phyloP scores from a whole-genome alignment of 352 stramenopile genomes.

The Globisporangium sylvaticum region DNA sequence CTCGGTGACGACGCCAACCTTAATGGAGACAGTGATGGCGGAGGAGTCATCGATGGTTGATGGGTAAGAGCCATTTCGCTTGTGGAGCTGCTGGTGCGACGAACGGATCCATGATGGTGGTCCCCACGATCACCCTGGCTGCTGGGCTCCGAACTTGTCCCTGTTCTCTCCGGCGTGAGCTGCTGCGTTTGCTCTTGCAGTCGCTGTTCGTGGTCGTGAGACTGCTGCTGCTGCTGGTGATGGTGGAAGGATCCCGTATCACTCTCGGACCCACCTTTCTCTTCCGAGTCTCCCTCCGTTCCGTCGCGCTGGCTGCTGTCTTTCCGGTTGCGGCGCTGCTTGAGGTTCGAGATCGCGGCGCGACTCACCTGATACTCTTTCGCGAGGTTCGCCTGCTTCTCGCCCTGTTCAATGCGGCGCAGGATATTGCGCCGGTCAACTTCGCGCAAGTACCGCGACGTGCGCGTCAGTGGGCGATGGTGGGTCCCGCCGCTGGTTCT shows the following conservation, averaged over 20 bases:
- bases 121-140: too few species aligned
- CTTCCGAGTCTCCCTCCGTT: not conserved
- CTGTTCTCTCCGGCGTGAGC: too few species aligned
- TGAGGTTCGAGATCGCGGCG: conserved; percentile 58
- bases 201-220: too few species aligned
- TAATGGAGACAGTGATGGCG: not conserved
- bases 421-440: conserved; percentile 60
- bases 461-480: not conserved
- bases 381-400: conserved; percentile 56
- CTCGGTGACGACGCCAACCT: not conserved
- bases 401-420: conserved; percentile 42
- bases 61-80: not conserved
- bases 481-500: not conserved
- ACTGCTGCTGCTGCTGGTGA: not conserved
- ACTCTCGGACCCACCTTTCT: not conserved
- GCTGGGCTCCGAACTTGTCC: too few species aligned
- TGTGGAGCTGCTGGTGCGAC: not conserved
- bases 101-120: not conserved
- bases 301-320: not conserved
- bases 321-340: conserved; percentile 41
- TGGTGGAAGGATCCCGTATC: not conserved
- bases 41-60: not conserved
- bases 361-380: conserved; percentile 66
- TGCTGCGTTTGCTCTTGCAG: not conserved
- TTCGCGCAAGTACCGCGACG: conserved; percentile 53